Percentiles rank a stretch among this genome's conserved stretches.
Conservation (phyloP, 495 filamentous ascomycete genomes). For the Symbiotaphrina buchneri region DNA sequence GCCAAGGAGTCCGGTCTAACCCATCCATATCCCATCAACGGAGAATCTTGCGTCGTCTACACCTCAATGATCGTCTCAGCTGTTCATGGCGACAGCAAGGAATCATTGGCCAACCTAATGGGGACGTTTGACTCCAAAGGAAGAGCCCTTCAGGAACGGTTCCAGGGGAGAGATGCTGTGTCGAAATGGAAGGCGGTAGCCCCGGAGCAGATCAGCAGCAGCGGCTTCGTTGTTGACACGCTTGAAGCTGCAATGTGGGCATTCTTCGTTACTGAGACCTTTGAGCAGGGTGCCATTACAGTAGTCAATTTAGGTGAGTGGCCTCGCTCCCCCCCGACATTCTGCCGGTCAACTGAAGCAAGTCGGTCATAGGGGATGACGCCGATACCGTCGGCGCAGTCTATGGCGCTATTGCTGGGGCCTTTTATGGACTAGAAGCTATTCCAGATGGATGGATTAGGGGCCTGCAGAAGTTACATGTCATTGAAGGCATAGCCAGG, state of each 20-base stretch:
- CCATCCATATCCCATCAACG: slow-evolving; percentile 18
- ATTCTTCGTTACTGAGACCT: slow-evolving; percentile 18
- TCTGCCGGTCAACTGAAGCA: too few relatives aligned
- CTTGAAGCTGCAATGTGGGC: slow-evolving; percentile 23
- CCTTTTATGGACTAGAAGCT: slow-evolving; percentile 18
- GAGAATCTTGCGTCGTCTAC: slow-evolving; percentile 20
- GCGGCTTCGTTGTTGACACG: slow-evolving; percentile 23
- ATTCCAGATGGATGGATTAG: slow-evolving; percentile 15
- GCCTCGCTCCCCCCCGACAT: too few relatives aligned
- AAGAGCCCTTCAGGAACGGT: slow-evolving; percentile 6
- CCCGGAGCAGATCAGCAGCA: slow-evolving; percentile 11
- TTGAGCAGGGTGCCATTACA: slow-evolving; percentile 18
- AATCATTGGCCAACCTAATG: slow-evolving; percentile 4
- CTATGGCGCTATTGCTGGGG: slow-evolving; percentile 23
- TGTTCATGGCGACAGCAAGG: slow-evolving; percentile 1
- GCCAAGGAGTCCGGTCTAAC: slow-evolving; percentile 13
- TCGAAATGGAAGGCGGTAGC: slow-evolving; percentile 7
- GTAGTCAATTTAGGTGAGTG: slow-evolving; percentile 23
- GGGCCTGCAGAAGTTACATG: slow-evolving; percentile 7
- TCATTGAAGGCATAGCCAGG: neutral
- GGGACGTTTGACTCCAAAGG: slow-evolving; percentile 9
- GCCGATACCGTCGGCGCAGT: slow-evolving; percentile 26
- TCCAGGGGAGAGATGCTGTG: slow-evolving; percentile 8
- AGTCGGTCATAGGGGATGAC: too few relatives aligned
- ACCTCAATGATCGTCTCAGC: slow-evolving; percentile 11